Conservation (phyloP, 2,329 filamentous ascomycete species). For the Colletotrichum eremochloae region DNA sequence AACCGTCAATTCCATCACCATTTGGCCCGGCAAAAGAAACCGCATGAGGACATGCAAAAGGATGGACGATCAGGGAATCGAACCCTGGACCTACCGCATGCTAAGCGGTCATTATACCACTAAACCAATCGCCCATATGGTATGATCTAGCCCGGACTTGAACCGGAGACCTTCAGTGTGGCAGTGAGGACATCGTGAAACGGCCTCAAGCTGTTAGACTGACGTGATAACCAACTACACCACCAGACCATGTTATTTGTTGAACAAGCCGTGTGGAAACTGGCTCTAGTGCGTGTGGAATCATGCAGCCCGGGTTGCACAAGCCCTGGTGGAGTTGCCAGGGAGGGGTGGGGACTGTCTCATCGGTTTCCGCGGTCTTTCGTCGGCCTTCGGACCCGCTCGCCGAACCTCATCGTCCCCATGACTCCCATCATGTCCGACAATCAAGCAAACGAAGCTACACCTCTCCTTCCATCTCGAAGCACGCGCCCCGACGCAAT, state of each 20-base stretch:
- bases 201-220: conserved; percentile 54
- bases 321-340: conserved; percentile 6
- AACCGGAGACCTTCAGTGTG: conserved; percentile 42
- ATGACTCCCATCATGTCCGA: conserved; percentile 16
- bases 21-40: neutral
- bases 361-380: neutral
- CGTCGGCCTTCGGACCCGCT: conserved; percentile 14
- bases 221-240: conserved; percentile 63
- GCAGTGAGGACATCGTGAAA: neutral
- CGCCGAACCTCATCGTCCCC: neutral
- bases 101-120: conserved; percentile 42
- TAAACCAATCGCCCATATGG: conserved; percentile 31
- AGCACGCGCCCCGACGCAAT: neutral
- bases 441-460: conserved; percentile 10
- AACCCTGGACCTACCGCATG: conserved; percentile 42
- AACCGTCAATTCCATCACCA: neutral
- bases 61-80: conserved; percentile 41
- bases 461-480: conserved; percentile 12
- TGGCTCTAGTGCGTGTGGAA: neutral
- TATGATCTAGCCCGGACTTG: conserved; percentile 41
- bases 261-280: neutral
- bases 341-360: too few relatives aligned
- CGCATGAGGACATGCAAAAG: neutral
- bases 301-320: neutral
- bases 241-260: conserved; percentile 50